phyloP scores from a whole-genome alignment of 768 basidiomycete species.

The Stropharia rugosoannulata region DNA sequence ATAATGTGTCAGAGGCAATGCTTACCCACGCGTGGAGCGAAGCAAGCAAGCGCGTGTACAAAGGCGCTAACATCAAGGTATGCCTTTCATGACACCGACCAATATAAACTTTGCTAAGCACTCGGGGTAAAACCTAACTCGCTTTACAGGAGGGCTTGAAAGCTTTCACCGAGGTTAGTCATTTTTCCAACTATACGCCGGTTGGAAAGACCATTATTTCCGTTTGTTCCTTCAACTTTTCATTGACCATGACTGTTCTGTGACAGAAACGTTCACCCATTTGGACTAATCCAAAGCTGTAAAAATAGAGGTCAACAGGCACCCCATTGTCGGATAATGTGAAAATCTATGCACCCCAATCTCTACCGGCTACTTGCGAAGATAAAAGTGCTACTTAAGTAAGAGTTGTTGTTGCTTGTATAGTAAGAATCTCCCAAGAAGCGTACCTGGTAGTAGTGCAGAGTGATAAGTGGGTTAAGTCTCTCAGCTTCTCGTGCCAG shows the following conservation, averaged over 20 bases:
- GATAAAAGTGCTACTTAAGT: neutral
- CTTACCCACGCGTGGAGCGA: conserved; percentile 41
- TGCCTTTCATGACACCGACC: conserved; percentile 30
- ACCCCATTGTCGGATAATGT: neutral
- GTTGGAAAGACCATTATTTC: neutral
- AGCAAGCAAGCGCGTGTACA: conserved; percentile 53
- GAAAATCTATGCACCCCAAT: neutral
- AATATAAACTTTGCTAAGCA: neutral
- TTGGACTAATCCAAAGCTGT: conserved; percentile 64
- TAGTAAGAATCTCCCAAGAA: neutral
- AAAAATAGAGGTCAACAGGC: conserved; percentile 10
- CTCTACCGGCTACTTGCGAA: neutral
- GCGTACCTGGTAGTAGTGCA: too few species aligned
- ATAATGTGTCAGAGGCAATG: conserved; percentile 52
- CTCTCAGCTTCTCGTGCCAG: too few species aligned
- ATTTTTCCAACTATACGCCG: conserved; percentile 1
- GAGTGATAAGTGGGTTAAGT: too few species aligned
- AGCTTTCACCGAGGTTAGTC: conserved; percentile 64
- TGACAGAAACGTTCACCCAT: conserved; percentile 41
- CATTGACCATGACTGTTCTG: neutral
- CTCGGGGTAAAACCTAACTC: conserved; percentile 7
- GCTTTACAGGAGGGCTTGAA: conserved; percentile 60
- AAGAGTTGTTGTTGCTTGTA: neutral
- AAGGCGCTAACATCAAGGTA: conserved; percentile 65
- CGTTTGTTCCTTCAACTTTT: neutral